phyloP scores from a whole-genome alignment of 2,329 filamentous ascomycete genomes.

The Cercospora zeae-maydis region DNA sequence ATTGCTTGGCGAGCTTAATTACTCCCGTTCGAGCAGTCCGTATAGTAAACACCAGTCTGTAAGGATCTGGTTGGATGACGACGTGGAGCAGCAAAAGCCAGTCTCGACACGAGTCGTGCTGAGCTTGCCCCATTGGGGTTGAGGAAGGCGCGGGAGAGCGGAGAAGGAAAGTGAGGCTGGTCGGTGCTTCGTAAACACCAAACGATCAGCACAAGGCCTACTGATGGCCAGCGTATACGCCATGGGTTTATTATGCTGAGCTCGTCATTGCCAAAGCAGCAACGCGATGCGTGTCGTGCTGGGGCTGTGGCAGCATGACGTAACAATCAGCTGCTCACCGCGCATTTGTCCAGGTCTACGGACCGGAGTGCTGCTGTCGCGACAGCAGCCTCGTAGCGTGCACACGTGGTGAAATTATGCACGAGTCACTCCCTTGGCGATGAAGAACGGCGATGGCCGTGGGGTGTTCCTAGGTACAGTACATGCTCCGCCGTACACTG shows the following conservation, averaged over 20 bases:
- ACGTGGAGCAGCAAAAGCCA: not conserved
- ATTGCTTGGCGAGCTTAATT: slow-evolving; percentile 9
- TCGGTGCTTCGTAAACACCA: not conserved
- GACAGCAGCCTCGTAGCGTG: too few species aligned
- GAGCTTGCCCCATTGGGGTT: not conserved
- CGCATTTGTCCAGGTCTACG: not conserved
- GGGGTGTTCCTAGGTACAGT: not conserved
- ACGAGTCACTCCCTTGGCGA: too few species aligned
- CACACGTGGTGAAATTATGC: too few species aligned
- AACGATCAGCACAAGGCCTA: not conserved
- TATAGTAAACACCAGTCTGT: too few species aligned
- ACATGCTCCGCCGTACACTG: not conserved
- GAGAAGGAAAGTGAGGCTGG: not conserved
- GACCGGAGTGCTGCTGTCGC: too few species aligned
- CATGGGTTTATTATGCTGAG: not conserved
- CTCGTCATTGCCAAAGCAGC: not conserved
- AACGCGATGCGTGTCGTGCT: not conserved
- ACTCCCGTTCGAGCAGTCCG: not conserved
- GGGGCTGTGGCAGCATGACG: not conserved
- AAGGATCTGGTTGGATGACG: slow-evolving; percentile 1
- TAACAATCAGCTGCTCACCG: not conserved
- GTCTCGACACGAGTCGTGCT: not conserved
- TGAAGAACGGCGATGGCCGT: not conserved
- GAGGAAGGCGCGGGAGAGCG: not conserved
- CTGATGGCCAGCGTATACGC: not conserved